A percentile compares a stretch with the other conserved stretches of the same genome.
Evolutionary conservation across 2,329 filamentous ascomycete species (phyloP).

Genomic region (Paracamarosporium sp.): DNA sequence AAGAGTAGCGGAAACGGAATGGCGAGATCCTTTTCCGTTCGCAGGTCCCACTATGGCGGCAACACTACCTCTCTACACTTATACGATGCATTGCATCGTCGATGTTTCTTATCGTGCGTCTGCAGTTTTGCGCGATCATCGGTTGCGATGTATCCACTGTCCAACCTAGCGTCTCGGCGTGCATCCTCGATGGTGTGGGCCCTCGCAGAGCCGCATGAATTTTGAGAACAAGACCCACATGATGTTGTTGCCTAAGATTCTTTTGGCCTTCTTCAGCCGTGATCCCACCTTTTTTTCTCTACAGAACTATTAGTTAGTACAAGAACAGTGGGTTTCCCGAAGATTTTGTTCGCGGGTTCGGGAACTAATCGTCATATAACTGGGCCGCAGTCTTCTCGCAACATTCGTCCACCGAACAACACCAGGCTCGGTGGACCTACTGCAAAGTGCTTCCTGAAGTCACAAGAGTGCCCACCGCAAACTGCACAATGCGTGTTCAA

Average conservation of each 20-base stretch:
- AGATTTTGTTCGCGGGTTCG: not conserved
- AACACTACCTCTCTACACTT: not conserved
- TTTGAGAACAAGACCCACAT: not conserved
- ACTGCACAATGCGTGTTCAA: not conserved
- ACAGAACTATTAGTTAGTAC: not conserved
- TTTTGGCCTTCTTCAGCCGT: not conserved
- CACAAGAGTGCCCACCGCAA: not conserved
- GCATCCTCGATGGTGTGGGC: not conserved
- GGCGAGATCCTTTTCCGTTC: not conserved
- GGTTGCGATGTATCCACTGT: not conserved
- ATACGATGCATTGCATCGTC: not conserved
- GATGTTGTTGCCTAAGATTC: not conserved
- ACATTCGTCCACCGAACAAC: not conserved
- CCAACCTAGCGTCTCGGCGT: conserved; percentile 1
- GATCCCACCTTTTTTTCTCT: not conserved
- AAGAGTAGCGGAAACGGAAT: not conserved
- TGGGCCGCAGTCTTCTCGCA: not conserved
- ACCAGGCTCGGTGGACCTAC: not conserved
- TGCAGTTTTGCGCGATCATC: not conserved
- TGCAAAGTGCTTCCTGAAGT: not conserved
- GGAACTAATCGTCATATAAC: conserved; percentile 4
- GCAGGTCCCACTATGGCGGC: not conserved
- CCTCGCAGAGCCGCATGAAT: not conserved
- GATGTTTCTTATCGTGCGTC: not conserved
- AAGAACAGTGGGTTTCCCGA: not conserved